Evolutionary conservation across 495 filamentous ascomycete species (phyloP).

Genomic region (Daldinia grandis): DNA sequence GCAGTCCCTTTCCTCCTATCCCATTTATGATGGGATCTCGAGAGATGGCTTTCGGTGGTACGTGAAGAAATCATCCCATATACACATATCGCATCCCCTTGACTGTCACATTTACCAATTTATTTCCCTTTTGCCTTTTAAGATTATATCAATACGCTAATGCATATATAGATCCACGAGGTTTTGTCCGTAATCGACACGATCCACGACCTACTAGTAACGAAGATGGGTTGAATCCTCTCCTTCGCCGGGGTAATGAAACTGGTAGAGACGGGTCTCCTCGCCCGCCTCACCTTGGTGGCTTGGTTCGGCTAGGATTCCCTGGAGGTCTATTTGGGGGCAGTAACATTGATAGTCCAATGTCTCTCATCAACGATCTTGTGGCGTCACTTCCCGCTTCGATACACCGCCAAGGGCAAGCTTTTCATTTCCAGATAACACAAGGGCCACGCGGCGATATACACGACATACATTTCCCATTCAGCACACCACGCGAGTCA

Average conservation of each 20-base stretch:
- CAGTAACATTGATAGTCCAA: constrained; percentile 45
- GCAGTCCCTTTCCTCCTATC: constrained; percentile 48
- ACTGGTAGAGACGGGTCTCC: constrained; percentile 49
- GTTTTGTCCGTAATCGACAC: constrained; percentile 49
- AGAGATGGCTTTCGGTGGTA: constrained; percentile 41
- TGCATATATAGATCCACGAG: constrained; percentile 44
- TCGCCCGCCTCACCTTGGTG: constrained; percentile 41
- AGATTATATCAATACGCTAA: constrained; percentile 32
- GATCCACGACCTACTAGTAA: constrained; percentile 46
- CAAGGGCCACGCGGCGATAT: constrained; percentile 49
- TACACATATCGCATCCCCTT: constrained; percentile 18
- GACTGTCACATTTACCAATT: constrained; percentile 5
- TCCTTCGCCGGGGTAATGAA: constrained; percentile 61
- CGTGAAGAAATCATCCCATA: background rate
- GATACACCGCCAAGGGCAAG: constrained; percentile 46
- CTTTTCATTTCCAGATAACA: constrained; percentile 56
- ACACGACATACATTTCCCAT: constrained; percentile 50
- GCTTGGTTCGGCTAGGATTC: constrained; percentile 50
- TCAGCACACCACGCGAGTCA: constrained; percentile 46
- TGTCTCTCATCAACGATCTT: constrained; percentile 56
- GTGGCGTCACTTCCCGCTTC: constrained; percentile 41
- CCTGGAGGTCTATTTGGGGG: constrained; percentile 41
- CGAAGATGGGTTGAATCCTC: constrained; percentile 85
- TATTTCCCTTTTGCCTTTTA: background rate
- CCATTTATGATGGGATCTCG: constrained; percentile 57